Percentiles rank a stretch among this genome's conserved stretches.
Conservation (phyloP, 2,329 filamentous ascomycete species). For the Calycina marina region DNA sequence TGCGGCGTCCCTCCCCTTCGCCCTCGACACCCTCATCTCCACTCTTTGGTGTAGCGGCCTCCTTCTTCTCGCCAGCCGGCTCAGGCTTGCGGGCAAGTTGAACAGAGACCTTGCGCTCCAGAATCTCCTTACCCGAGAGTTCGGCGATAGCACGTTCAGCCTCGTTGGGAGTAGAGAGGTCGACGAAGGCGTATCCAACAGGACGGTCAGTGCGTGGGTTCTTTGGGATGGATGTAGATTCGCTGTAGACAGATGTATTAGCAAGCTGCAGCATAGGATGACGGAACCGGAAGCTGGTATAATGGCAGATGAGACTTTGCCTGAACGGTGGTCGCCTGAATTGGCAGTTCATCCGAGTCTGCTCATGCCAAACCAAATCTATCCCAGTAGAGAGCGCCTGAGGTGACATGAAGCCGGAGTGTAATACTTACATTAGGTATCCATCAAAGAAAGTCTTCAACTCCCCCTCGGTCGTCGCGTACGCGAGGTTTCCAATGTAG, state of each 20-base stretch:
- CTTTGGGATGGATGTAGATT: slow-evolving; percentile 97
- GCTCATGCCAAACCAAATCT: too few relatives aligned
- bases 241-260: slow-evolving; percentile 44
- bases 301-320: too few relatives aligned
- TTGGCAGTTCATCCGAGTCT: too few relatives aligned
- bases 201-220: slow-evolving; percentile 98
- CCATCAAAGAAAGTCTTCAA: slow-evolving; percentile 99
- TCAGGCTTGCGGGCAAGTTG: slow-evolving; percentile 98
- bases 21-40: slow-evolving; percentile 54
- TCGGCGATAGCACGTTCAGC: slow-evolving; percentile 90
- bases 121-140: slow-evolving; percentile 93
- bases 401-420: too few relatives aligned
- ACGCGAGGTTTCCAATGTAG: slow-evolving; percentile 99
- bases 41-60: slow-evolving; percentile 45
- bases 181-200: slow-evolving; percentile 97
- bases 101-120: slow-evolving; percentile 97
- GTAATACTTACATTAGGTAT: slow-evolving; percentile 82
- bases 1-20: slow-evolving; percentile 48
- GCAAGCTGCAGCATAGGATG: too few relatives aligned
- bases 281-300: too few relatives aligned
- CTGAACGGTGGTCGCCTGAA: too few relatives aligned
- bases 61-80: slow-evolving; percentile 61
- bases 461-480: slow-evolving; percentile 99
- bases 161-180: slow-evolving; percentile 86
- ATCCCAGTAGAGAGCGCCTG: too few relatives aligned